Conservation (phyloP, 2,329 filamentous ascomycete genomes). For the Apiospora marii region DNA sequence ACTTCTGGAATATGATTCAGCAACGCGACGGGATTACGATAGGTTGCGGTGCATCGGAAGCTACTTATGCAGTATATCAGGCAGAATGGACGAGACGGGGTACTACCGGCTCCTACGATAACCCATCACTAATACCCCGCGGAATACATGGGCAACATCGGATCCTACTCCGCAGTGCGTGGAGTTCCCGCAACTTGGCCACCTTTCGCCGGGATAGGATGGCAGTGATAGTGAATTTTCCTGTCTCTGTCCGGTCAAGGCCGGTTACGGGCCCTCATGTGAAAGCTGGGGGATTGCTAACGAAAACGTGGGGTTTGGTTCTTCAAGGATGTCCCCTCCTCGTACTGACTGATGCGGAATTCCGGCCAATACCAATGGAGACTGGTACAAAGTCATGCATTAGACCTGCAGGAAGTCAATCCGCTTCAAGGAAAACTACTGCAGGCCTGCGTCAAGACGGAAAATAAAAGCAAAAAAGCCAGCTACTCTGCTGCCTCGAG, state of each 20-base stretch:
- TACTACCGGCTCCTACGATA: neutral
- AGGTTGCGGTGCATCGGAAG: neutral
- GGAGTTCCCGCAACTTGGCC: neutral
- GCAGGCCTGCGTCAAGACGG: neutral
- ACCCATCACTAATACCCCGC: slow-evolving; percentile 11
- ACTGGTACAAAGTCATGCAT: neutral
- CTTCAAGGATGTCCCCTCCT: neutral
- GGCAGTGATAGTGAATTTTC: neutral
- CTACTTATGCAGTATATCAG: slow-evolving; percentile 18
- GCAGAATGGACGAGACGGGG: neutral
- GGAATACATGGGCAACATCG: neutral
- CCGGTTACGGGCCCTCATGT: neutral
- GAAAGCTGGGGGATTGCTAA: neutral
- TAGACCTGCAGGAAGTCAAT: neutral
- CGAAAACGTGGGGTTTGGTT: neutral
- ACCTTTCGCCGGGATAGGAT: neutral
- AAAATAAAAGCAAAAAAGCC: neutral
- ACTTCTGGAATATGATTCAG: neutral
- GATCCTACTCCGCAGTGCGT: neutral
- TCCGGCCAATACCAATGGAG: neutral
- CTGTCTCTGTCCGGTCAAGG: neutral
- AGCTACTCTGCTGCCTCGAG: neutral
- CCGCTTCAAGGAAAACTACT: neutral
- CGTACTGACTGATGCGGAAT: neutral
- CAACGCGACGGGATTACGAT: neutral